Evolutionary conservation across 2,329 filamentous ascomycete species (phyloP), one percentile per base, ranked within the genome.

Genomic region (Epichloe aotearoae): DNA sequence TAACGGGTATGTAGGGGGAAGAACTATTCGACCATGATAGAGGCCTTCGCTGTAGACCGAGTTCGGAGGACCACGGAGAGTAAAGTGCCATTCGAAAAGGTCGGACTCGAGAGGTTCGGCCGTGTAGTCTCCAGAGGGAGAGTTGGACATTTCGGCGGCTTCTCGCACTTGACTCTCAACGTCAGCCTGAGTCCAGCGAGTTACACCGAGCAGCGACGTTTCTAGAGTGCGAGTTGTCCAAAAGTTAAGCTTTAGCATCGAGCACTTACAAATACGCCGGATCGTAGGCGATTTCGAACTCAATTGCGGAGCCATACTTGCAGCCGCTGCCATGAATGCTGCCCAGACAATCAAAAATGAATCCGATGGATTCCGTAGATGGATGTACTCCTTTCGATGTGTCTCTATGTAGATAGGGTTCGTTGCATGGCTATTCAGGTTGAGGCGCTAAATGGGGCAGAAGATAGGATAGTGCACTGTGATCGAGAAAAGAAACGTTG

Each of bases 1-100:
- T 3, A 96, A 79, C 0, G 93, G 93, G 67, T 98, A 98, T 2
- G 85, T 81, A 0, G 89, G 79, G 79, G 93, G 93, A 1, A 98
- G 81, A 39, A 90, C 79, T 65, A 98, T 97, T 62, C 91, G 88
- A 52, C 93, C 93, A 69, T 98, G 93, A 72, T 97, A 98, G 61
- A 96, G 79, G 46, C 93, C 93, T 34, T 75, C 72, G 43, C 81
- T 80, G 69, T 90, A 96, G 38, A 83, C 80, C 0, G 88, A 90
- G 34, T 79, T 74, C 0, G 91, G 91, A 0, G 91, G 90, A 0
- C 93, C 93, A 48, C 84, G 82, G n/a, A 98, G 76, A 0, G 93
- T 98, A 70, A 97, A 98, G 73, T 98, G 93, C 93, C 93, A 98
- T 69, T 97, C 90, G 70, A 95, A 95, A 50, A 98, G 82, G 68